phyloP scores from a whole-genome alignment of 1,284 basidiomycete genomes.

The Papiliotrema flavescens region DNA sequence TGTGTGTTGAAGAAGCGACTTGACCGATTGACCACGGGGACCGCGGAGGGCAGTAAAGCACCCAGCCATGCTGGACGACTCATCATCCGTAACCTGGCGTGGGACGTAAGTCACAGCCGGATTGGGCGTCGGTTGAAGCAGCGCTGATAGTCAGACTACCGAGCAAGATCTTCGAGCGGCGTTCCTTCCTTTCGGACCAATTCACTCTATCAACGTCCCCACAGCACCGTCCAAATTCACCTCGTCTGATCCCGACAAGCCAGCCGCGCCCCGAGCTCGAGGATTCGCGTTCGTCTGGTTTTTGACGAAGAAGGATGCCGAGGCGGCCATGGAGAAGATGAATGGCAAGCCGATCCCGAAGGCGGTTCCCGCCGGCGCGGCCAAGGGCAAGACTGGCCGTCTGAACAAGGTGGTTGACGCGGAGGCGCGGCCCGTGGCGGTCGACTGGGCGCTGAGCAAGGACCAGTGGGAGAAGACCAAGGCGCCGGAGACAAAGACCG shows the following conservation, averaged over 20 bases:
- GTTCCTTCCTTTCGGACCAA: conserved; percentile 84
- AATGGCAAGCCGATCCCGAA: conserved; percentile 69
- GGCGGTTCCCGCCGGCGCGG: conserved; percentile 30
- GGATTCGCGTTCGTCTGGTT: conserved; percentile 98
- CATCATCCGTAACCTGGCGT: conserved; percentile 89
- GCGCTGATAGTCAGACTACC: conserved; percentile 55
- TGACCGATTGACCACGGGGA: conserved; percentile 58
- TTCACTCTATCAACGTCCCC: conserved; percentile 82
- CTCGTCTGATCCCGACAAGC: conserved; percentile 37
- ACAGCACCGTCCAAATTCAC: conserved; percentile 52
- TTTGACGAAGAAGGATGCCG: conserved; percentile 78
- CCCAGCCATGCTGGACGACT: conserved; percentile 65
- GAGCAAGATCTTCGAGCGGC: conserved; percentile 81
- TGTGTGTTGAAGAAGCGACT: conserved; percentile 87
- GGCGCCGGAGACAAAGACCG: conserved; percentile 51
- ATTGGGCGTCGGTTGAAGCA: neutral
- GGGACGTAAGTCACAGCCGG: conserved; percentile 47
- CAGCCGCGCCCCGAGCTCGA: conserved; percentile 55
- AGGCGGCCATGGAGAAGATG: conserved; percentile 73
- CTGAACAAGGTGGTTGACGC: conserved; percentile 43
- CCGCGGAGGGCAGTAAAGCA: conserved; percentile 47
- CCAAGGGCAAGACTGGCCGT: conserved; percentile 43
- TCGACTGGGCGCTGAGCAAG: conserved; percentile 96
- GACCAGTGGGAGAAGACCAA: conserved; percentile 78
- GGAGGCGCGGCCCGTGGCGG: conserved; percentile 72